Conservation (phyloP, 441 rosid species). For the Gossypium trilobum region DNA sequence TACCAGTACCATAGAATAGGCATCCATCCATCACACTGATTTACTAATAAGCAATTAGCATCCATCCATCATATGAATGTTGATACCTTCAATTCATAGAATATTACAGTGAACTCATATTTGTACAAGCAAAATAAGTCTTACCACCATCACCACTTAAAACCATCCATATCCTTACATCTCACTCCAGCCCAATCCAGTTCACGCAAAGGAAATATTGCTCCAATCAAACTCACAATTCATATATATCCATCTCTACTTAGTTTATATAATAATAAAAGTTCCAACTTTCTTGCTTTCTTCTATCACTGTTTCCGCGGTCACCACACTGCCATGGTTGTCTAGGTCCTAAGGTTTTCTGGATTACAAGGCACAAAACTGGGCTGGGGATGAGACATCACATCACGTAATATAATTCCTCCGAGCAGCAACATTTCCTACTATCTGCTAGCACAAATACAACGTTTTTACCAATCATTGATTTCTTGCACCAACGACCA, state of each 20-base stretch:
- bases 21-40: neutral
- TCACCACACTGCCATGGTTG: neutral
- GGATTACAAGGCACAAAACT: neutral
- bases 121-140: neutral
- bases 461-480: neutral
- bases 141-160: neutral
- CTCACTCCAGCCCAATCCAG: neutral
- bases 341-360: neutral
- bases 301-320: neutral
- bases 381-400: neutral
- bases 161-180: neutral
- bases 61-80: neutral
- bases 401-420: neutral
- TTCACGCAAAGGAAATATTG: neutral
- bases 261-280: neutral
- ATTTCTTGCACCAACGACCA: neutral
- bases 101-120: neutral
- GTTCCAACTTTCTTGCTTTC: neutral
- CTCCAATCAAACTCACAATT: neutral
- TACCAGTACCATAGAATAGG: neutral
- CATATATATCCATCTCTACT: neutral
- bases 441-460: conserved; percentile 6
- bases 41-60: neutral
- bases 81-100: neutral
- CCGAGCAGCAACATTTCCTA: neutral